Evolutionary conservation across 768 basidiomycete species (phyloP), one percentile per base, ranked within the genome.

Genomic region (Suillus occidentalis): DNA sequence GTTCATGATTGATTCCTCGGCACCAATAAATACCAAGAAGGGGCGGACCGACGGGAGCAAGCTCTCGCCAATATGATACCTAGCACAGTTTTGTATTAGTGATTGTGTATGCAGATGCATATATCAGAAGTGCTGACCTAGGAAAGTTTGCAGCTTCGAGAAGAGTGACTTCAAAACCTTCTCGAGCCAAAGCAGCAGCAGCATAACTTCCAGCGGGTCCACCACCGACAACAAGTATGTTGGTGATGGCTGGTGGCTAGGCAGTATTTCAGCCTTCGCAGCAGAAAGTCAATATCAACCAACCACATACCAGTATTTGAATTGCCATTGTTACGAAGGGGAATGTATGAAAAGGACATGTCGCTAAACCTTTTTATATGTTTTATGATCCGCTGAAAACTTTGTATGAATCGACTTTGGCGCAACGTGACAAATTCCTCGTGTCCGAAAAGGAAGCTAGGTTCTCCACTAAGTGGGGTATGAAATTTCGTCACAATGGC

Each of bases 1-100:
- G 43, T 75, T 78, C 14, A 73, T 73, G 25, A 88, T 71, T 66
- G 83, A 82, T 14, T 84, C 80, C 71, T 87, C 85, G 34, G 83
- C 84, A 6, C 80, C 86, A 55, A 88, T 85, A 72, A 84, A 87
- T 40, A 83, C 79, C 67, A 87, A 77, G 69, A 85, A 86, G 64
- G 83, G 85, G 22, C 86, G 81, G 49, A 84, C 75, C 5, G 86
- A 87, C 6, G 87, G 86, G 65, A 88, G 86, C 36, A 88, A 74
- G 69, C 84, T 85, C 77, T 88, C 86, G 36, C 86, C 86, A 60
- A 85, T 75, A 72, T 86, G 85, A 71, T 86, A 87, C 42, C 84
- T 85, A 62, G n/a, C 14, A 13, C 20, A 22, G 31, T 3, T 28
- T 31, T 31, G 31, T 31, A 8, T 13, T 39, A 36, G 18, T 6